Percentiles rank a stretch among this genome's conserved stretches.
phyloP scores from a whole-genome alignment of 805 yeast genomes.

The Yarrowia deformans region DNA sequence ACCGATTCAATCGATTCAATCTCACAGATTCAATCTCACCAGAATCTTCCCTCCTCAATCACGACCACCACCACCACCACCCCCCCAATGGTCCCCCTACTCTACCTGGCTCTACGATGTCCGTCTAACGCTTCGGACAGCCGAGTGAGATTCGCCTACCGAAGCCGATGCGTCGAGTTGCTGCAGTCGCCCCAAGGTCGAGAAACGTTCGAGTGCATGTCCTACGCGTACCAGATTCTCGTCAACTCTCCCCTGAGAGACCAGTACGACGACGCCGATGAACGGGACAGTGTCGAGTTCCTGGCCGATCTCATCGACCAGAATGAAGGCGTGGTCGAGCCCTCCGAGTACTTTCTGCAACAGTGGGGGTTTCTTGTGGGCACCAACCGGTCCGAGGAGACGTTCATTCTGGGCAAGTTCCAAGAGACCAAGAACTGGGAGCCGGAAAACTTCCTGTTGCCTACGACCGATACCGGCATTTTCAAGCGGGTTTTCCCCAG shows the following conservation, averaged over 20 bases:
- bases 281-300: conserved; percentile 14
- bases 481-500: conserved; percentile 20
- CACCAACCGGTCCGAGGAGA: conserved; percentile 4
- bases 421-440: conserved; percentile 1
- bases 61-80: background rate
- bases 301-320: conserved; percentile 22
- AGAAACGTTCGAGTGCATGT: conserved; percentile 27
- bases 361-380: conserved; percentile 29
- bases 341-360: conserved; percentile 21
- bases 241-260: conserved; percentile 14
- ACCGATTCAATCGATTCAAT: too few species aligned
- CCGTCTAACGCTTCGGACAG: conserved; percentile 1
- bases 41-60: background rate
- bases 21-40: too few species aligned
- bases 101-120: conserved; percentile 23
- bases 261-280: conserved; percentile 20
- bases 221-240: conserved; percentile 31
- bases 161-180: conserved; percentile 26
- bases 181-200: conserved; percentile 22
- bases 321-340: conserved; percentile 25
- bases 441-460: background rate
- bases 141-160: conserved; percentile 21
- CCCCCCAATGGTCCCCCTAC: conserved; percentile 17
- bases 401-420: conserved; percentile 18
- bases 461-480: conserved; percentile 5